A percentile compares a stretch with the other conserved stretches of the same genome.
These are phyloP conservation scores for Aureobasidium sp. DNA, from an alignment of 2,329 filamentous ascomycete genomes.

Conservation along the genomic window DNA sequence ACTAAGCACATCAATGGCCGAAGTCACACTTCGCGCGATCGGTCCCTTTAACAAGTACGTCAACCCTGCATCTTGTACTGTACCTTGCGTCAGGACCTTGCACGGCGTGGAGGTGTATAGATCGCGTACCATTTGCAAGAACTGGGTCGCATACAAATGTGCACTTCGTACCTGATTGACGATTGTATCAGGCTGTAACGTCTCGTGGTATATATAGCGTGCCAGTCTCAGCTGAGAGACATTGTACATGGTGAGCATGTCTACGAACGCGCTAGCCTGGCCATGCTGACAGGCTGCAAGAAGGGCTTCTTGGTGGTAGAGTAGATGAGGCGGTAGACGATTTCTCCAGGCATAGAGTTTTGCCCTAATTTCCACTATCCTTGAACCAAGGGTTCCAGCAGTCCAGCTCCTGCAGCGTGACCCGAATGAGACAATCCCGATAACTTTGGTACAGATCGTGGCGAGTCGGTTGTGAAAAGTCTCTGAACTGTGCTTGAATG, in stretches of 20 bases:
- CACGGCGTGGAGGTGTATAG: no score
- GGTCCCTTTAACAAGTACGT: no score
- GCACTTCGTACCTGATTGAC: conserved; percentile 43
- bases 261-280: conserved; percentile 53
- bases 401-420: conserved; percentile 37
- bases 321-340: conserved; percentile 50
- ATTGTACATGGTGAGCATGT: conserved; percentile 60
- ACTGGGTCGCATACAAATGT: conserved; percentile 46
- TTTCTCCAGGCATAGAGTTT: conserved; percentile 52
- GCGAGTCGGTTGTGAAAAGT: conserved; percentile 23
- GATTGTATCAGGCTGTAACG: conserved; percentile 37
- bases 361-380: conserved; percentile 46
- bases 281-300: conserved; percentile 47
- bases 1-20: neutral
- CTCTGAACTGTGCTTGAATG: neutral
- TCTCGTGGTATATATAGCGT: conserved; percentile 47
- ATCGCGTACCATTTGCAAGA: conserved; percentile 44
- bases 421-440: no score
- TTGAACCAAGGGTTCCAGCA: conserved; percentile 48
- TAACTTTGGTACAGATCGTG: conserved; percentile 54
- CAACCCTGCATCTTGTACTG: conserved; percentile 19
- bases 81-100: no score
- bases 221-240: conserved; percentile 58
- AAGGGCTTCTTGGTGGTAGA: conserved; percentile 52
- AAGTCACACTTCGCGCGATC: no score